A percentile compares a stretch with the other conserved stretches of the same genome.
Conservation (phyloP, 768 basidiomycete species). For the Chalciporus chontae region DNA sequence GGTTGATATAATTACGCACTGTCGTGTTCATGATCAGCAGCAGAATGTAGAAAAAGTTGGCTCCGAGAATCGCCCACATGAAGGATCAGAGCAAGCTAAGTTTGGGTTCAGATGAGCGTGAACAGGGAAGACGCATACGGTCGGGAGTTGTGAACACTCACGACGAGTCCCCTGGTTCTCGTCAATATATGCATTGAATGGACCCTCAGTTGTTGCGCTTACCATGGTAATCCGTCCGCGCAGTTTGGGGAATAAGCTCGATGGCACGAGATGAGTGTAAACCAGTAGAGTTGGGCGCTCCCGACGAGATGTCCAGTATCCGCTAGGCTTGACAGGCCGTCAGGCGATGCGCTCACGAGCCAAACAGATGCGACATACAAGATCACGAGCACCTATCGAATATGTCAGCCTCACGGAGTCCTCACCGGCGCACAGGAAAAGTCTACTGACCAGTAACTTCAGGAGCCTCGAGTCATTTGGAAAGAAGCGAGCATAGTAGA, state of each 20-base stretch:
- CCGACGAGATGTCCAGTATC: slow-evolving; percentile 7
- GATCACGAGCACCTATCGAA: slow-evolving; percentile 9
- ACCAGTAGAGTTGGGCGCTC: slow-evolving; percentile 5
- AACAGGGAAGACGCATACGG: not conserved
- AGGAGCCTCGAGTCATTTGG: slow-evolving; percentile 1
- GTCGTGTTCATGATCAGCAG: not conserved
- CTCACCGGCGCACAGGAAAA: not conserved
- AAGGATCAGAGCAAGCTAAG: slow-evolving; percentile 1
- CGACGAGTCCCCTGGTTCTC: slow-evolving; percentile 7
- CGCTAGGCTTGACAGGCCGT: slow-evolving; percentile 1
- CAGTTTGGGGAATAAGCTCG: not conserved
- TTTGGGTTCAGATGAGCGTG: not conserved
- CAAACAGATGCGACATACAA: slow-evolving; percentile 3
- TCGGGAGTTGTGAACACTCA: not conserved
- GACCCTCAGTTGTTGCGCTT: not conserved
- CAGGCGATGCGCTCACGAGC: not conserved
- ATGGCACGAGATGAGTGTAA: slow-evolving; percentile 5
- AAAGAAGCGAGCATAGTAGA: slow-evolving; percentile 8
- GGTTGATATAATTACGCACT: slow-evolving; percentile 6
- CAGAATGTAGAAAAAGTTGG: not conserved
- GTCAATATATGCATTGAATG: not conserved
- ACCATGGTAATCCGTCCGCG: slow-evolving; percentile 4
- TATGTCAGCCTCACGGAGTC: not conserved
- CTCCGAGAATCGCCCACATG: slow-evolving; percentile 1
- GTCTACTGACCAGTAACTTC: slow-evolving; percentile 2